Base-by-base conservation (phyloP, 495 filamentous ascomycete genomes). In the Glutinoglossum americanum region DNA sequence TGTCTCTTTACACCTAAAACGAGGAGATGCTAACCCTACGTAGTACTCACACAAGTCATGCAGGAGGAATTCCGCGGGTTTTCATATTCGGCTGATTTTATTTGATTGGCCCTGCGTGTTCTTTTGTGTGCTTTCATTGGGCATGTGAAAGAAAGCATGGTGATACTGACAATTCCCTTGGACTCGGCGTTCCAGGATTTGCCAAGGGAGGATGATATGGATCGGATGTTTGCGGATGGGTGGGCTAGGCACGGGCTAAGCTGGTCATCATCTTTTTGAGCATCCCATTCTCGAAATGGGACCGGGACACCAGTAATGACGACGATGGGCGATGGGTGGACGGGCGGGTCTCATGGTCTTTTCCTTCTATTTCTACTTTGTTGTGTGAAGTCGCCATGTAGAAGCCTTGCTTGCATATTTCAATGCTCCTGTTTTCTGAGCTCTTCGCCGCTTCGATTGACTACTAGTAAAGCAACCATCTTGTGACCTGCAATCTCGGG, bases 1-100 rank as follows among this genome's bases (percentile, higher is more conserved):
- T 28, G 19, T 1, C n/a, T 45, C 25, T 19, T 2, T n/a, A 3
- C 6, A 23, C 21, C 11, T 25, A 57, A 7, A 26, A 13, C 56
- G 15, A 57, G 37, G 15, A 39, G 15, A 1, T 57, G n/a, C 56
- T 57, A 32, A 49, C 15, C 23, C n/a, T 60, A 25, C 60, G 37
- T 64, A 95, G 92, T 99, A 28, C 79, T 99, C 53, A 92, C 93
- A 10, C 90, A 96, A 74, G 85, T 88, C 21, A 97, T 97, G 93
- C 92, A 99, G 72, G 92, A 99, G 73, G 89, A 99, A 69, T 99
- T 99, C 85, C 83, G 92, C 51, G 92, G 92, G 61, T 99, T 99
- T 75, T 97, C 93, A 13, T 99, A 99, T 64, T 84, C 82, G 35
- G 83, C 84, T 33, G 83, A 87, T 66, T 87, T 86, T 61, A 66